phyloP scores from a whole-genome alignment of 768 basidiomycete genomes.

The Pholiota microspora region DNA sequence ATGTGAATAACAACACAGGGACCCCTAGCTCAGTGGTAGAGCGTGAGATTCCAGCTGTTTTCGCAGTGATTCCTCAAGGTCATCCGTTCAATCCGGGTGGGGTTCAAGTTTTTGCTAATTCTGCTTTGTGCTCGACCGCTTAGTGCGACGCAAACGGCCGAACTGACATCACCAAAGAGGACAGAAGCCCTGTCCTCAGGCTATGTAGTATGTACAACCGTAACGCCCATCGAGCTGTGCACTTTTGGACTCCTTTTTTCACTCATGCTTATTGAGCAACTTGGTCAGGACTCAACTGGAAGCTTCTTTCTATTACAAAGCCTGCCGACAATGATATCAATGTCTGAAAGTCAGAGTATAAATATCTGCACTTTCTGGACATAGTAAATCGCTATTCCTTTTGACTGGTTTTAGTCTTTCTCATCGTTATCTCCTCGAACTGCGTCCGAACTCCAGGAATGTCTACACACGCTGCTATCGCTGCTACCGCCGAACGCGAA shows the following conservation, averaged over 20 bases:
- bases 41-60: slow-evolving; percentile 29
- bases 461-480: slow-evolving; percentile 42
- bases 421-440: background rate
- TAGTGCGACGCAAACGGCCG: background rate
- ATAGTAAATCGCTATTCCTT: too few species aligned
- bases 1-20: too few species aligned
- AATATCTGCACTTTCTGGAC: background rate
- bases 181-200: too few species aligned
- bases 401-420: background rate
- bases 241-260: too few species aligned
- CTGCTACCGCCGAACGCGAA: slow-evolving; percentile 31
- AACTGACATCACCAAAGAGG: too few species aligned
- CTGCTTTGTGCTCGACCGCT: background rate
- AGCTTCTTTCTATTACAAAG: background rate
- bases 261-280: background rate
- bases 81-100: slow-evolving; percentile 34
- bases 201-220: background rate
- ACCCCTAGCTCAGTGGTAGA: slow-evolving; percentile 35
- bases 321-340: background rate
- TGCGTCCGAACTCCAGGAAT: slow-evolving; percentile 14
- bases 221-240: too few species aligned
- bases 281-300: background rate
- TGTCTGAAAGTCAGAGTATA: background rate
- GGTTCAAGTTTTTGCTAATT: slow-evolving; percentile 23
- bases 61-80: slow-evolving; percentile 26